A percentile compares a stretch with the other conserved stretches of the same genome.
These are phyloP conservation scores for Kwoniella botswanensis DNA, from an alignment of 768 basidiomycete genomes.

Conservation along the genomic window DNA sequence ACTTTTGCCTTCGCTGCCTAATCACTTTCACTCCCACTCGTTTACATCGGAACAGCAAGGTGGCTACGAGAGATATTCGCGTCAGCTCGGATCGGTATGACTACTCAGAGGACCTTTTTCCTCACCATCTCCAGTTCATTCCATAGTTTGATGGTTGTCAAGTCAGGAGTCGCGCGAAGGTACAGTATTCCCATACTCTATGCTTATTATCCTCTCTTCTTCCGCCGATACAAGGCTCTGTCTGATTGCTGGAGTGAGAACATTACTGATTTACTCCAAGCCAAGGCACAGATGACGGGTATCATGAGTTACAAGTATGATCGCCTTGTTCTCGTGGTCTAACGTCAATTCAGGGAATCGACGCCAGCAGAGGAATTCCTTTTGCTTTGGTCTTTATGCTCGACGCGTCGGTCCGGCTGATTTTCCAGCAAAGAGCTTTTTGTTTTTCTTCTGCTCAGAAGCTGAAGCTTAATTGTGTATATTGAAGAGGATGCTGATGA, in stretches of 20 bases:
- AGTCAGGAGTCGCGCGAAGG: not conserved
- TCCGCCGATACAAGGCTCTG: not conserved
- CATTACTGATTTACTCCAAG: not conserved
- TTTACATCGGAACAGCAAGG: too few relatives aligned
- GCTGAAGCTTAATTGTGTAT: not conserved
- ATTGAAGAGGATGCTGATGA: not conserved
- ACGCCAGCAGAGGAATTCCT: not conserved
- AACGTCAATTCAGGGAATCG: slow-evolving; percentile 5
- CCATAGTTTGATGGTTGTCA: not conserved
- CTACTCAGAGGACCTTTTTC: not conserved
- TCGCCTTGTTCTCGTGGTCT: not conserved
- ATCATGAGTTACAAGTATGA: not conserved
- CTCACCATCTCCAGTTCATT: too few relatives aligned
- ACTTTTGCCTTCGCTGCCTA: too few relatives aligned
- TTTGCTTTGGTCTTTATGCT: not conserved
- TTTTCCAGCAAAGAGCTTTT: not conserved
- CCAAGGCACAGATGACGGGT: not conserved
- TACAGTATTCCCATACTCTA: not conserved
- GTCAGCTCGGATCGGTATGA: not conserved
- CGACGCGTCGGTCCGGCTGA: not conserved
- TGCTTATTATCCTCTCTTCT: not conserved
- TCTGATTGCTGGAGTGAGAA: not conserved
- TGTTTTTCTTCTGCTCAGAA: not conserved
- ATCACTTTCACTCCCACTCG: too few relatives aligned
- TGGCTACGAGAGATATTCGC: not conserved